Conservation (phyloP, 1,284 basidiomycete genomes). For the Microbotryum silenes-acaulis region DNA sequence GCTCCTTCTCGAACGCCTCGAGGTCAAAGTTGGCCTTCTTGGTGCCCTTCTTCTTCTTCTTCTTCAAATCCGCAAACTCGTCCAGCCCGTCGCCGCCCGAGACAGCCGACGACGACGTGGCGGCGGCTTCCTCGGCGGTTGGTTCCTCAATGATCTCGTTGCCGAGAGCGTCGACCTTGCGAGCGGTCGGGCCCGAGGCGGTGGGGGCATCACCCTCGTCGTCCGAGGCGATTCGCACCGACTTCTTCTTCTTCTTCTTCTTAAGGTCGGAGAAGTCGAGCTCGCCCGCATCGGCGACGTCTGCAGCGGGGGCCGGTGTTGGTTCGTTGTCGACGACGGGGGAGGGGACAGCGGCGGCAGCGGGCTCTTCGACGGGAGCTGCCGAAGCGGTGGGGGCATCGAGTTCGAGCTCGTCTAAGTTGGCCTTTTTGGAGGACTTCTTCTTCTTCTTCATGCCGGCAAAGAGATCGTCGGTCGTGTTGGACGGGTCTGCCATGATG, state of each 20-base stretch:
- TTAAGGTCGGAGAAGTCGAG: conserved; percentile 45
- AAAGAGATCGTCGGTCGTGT: conserved; percentile 43
- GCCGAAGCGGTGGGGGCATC: conserved; percentile 28
- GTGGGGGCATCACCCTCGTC: conserved; percentile 11
- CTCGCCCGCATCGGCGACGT: conserved; percentile 35
- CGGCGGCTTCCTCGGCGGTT: conserved; percentile 44
- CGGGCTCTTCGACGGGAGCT: conserved; percentile 37
- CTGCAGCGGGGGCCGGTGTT: conserved; percentile 25
- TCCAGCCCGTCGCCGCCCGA: conserved; percentile 35
- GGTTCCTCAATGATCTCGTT: conserved; percentile 69
- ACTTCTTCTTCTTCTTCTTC: conserved; percentile 48
- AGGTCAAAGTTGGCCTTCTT: conserved; percentile 47
- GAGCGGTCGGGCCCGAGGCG: conserved; percentile 3
- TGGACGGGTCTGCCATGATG: conserved; percentile 22
- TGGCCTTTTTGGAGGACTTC: conserved; percentile 39
- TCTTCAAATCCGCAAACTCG: conserved; percentile 42
- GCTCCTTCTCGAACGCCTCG: conserved; percentile 77
- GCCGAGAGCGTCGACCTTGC: conserved; percentile 48
- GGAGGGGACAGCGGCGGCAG: conserved; percentile 60
- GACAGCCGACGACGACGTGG: conserved; percentile 27
- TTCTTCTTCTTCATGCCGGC: conserved; percentile 49
- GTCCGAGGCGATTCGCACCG: conserved; percentile 25
- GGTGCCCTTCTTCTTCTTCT: conserved; percentile 45
- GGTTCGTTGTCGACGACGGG: conserved; percentile 10
- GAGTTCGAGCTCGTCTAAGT: conserved; percentile 46